Evolutionary conservation across 1,284 basidiomycete genomes (phyloP).

Genomic region (Cutaneotrichosporon curvatum): DNA sequence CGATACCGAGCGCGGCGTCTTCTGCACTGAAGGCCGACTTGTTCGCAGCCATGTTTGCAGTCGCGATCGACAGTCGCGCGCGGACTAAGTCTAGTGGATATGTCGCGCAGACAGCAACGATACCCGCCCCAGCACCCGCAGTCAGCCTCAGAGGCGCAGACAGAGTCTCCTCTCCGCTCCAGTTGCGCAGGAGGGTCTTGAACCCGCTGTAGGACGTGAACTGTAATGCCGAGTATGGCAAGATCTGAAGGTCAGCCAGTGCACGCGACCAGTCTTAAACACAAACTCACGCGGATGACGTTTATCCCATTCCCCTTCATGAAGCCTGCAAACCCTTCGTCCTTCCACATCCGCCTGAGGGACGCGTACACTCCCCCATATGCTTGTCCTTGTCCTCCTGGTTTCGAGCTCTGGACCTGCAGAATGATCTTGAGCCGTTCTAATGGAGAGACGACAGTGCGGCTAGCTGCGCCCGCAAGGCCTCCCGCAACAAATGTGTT

Average conservation of each 20-base stretch:
- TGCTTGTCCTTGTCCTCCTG: conserved; percentile 51
- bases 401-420: conserved; percentile 61
- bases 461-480: conserved; percentile 53
- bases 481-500: conserved; percentile 45
- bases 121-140: conserved; percentile 81
- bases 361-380: conserved; percentile 78
- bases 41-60: conserved; percentile 47
- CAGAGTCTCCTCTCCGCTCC: conserved; percentile 58
- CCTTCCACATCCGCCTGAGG: conserved; percentile 75
- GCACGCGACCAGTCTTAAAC: not conserved
- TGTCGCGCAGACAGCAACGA: conserved; percentile 81
- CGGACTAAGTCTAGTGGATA: conserved; percentile 90
- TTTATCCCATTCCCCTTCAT: conserved; percentile 85
- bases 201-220: conserved; percentile 79
- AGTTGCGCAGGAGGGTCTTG: conserved; percentile 58
- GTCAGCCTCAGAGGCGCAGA: conserved; percentile 74
- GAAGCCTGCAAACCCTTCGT: conserved; percentile 84
- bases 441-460: conserved; percentile 85
- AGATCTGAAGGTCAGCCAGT: conserved; percentile 26
- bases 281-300: conserved; percentile 59
- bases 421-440: conserved; percentile 93
- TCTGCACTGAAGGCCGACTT: conserved; percentile 26
- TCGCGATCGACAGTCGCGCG: conserved; percentile 85
- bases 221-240: conserved; percentile 69
- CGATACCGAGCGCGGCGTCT: conserved; percentile 58